Percentiles rank a stretch among this genome's conserved stretches.
Evolutionary conservation across 192 early-diverging fungal species (phyloP).

Genomic region (Entophlyctis luteolus): DNA sequence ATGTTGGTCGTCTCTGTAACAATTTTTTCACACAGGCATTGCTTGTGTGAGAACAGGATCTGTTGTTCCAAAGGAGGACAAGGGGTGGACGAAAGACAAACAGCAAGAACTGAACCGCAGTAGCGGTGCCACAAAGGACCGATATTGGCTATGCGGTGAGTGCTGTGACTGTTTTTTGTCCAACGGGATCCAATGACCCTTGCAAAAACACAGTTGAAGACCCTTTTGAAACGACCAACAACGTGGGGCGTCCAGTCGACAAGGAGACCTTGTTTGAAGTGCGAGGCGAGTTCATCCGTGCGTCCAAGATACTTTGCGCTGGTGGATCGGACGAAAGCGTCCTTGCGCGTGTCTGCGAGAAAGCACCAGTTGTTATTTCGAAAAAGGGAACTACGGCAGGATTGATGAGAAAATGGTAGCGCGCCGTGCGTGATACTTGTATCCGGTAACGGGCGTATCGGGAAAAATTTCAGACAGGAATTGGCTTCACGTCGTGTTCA

Average conservation of each 20-base stretch:
- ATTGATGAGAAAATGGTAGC: neutral
- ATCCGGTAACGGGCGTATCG: neutral
- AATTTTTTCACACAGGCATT: slow-evolving; percentile 4
- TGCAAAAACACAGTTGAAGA: slow-evolving; percentile 27
- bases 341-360: slow-evolving; percentile 24
- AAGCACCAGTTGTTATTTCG: slow-evolving; percentile 18
- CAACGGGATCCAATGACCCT: neutral
- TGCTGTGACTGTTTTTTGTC: neutral
- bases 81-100: slow-evolving; percentile 35
- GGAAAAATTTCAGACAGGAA: too few relatives aligned
- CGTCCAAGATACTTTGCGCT: slow-evolving; percentile 28
- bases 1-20: neutral
- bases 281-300: slow-evolving; percentile 32
- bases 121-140: slow-evolving; percentile 29
- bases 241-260: slow-evolving; percentile 34
- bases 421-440: neutral
- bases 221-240: slow-evolving; percentile 33
- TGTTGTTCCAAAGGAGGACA: slow-evolving; percentile 33
- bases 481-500: too few relatives aligned
- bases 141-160: slow-evolving; percentile 35
- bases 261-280: slow-evolving; percentile 34
- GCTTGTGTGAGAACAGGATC: slow-evolving; percentile 27
- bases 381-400: slow-evolving; percentile 8
- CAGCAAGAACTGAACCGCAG: slow-evolving; percentile 34
- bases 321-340: slow-evolving; percentile 11